Conservation (phyloP, 2,329 filamentous ascomycete genomes). For the Neofusicoccum cordaticola region DNA sequence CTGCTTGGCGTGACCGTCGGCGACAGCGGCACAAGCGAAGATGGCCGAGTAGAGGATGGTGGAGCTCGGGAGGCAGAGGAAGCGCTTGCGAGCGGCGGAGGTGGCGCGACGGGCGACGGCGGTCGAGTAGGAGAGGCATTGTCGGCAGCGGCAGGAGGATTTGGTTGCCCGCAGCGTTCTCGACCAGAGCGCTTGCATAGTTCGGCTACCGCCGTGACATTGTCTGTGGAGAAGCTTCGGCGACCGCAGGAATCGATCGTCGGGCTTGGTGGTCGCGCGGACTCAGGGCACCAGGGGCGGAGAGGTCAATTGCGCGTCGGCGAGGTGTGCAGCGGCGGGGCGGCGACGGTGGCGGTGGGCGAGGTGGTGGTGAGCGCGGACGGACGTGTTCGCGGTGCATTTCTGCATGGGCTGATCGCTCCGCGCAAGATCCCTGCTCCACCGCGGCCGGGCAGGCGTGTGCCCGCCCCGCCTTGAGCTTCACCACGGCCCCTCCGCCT, state of each 20-base stretch:
- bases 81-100: conserved; percentile 51
- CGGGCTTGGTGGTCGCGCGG: not conserved
- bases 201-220: conserved; percentile 23
- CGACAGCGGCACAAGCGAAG: conserved; percentile 62
- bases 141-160: conserved; percentile 60
- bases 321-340: not conserved
- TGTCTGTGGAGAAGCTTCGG: not conserved
- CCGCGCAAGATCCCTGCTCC: not conserved
- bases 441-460: not conserved
- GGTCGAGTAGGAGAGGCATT: conserved; percentile 54
- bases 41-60: conserved; percentile 68
- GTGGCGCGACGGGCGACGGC: conserved; percentile 51
- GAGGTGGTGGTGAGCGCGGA: not conserved
- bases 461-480: conserved; percentile 3
- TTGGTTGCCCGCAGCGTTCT: conserved; percentile 59
- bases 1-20: conserved; percentile 61
- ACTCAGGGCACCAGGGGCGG: not conserved
- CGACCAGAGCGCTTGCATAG: conserved; percentile 69
- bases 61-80: conserved; percentile 52
- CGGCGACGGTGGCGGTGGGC: not conserved
- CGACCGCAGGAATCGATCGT: not conserved
- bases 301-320: not conserved
- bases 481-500: not conserved
- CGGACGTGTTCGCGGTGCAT: not conserved
- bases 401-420: conserved; percentile 7